Base-by-base conservation (phyloP, 805 yeast genomes). In the Yarrowia sp. region DNA sequence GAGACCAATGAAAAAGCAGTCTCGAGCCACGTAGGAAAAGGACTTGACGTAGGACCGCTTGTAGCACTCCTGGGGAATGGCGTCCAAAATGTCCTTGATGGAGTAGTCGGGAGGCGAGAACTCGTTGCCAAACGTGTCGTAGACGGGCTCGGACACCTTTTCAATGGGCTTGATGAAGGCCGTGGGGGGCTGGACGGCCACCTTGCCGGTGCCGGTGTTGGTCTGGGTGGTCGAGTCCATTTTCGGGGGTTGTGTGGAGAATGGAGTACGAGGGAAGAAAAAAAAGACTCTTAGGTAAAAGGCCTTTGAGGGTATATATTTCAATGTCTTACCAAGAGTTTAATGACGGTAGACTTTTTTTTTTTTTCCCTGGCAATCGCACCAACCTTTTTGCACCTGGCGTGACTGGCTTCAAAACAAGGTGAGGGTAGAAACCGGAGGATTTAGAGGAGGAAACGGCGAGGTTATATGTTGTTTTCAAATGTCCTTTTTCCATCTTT, bases 11-110 rank as follows among this genome's bases (percentile, higher is more conserved):
- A 69, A 70, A 67, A 68, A 65, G 51, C 88, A 78, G 74, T 89
- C 96, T 70, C 96, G 80, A 65, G 80, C 80, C 32, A 90, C 90
- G 72, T 87, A 90, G 70, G 78, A 79, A 68, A 88, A 77, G 9
- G 92, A 85, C 64, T 77, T 75, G 26, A 75, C 66, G 44, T 84
- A 71, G 64, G 85, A 77, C 71, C 95, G 82, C 72, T 88, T 84
- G 77, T 86, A 90, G 74, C 93, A 88, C 71, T 85, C 85, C 52
- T 82, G 75, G 48, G 96, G 96, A 71, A 89, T 90, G 43, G 86
- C 88, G 61, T 80, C 79, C 67, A 90, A 77, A 66, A 89, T 83
- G 65, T 88, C 90, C 81, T 88, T 88, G 75, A 89, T 88, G 68
- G 91, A 77, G 77, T 76, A 88, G 72, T 87, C 89, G 22, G 96